Percentiles rank a stretch among this genome's conserved stretches.
Evolutionary conservation across 352 stramenopile genomes (phyloP).

Genomic region (Achlya hypogyna): DNA sequence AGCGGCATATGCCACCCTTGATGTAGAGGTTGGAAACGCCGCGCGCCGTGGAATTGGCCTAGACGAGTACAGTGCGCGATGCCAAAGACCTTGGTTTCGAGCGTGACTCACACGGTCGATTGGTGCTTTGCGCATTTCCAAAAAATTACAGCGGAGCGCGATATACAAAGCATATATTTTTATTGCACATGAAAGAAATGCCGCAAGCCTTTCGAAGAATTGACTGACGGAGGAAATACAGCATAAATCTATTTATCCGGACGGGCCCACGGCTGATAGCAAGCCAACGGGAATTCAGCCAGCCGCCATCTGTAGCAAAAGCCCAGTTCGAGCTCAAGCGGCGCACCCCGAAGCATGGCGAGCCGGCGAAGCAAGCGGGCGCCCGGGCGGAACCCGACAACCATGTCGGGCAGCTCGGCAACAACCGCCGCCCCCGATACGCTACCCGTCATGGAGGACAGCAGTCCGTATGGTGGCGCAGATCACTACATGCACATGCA

Average conservation of each 20-base stretch:
- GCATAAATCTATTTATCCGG: neutral
- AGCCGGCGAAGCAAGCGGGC: neutral
- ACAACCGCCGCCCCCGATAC: neutral
- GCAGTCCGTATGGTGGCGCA: slow-evolving; percentile 5
- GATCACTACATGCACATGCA: slow-evolving; percentile 3
- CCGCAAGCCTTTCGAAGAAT: neutral
- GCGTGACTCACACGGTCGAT: neutral
- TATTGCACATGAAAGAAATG: neutral
- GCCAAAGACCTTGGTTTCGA: neutral
- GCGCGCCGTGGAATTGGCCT: neutral
- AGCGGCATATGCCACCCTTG: too few relatives aligned
- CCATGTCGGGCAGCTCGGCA: neutral
- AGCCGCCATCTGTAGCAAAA: neutral
- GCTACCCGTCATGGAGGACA: slow-evolving; percentile 18
- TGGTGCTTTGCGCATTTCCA: neutral
- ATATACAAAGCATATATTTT: neutral
- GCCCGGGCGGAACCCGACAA: neutral
- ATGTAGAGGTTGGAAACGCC: too few relatives aligned
- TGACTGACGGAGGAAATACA: too few relatives aligned
- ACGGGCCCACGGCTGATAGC: too few relatives aligned
- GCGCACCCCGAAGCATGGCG: neutral
- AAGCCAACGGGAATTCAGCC: neutral
- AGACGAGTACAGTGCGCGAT: neutral
- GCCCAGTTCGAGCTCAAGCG: neutral
- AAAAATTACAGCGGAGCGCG: neutral